phyloP scores from a whole-genome alignment of 2,329 filamentous ascomycete genomes.

The Colletotrichum eleusines region DNA sequence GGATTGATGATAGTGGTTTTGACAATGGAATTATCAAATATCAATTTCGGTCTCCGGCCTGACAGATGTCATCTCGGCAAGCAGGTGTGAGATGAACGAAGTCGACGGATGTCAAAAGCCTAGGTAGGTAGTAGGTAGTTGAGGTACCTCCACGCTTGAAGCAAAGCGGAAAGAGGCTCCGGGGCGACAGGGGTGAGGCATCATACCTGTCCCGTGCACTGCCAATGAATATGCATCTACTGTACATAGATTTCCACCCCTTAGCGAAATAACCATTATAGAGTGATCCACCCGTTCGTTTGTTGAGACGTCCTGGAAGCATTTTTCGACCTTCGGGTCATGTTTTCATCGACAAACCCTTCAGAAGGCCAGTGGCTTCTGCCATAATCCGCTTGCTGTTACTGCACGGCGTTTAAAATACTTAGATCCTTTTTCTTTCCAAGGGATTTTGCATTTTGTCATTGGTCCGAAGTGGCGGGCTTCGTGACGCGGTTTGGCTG shows the following conservation, averaged over 20 bases:
- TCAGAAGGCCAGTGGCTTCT: conserved; percentile 17
- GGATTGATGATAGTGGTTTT: neutral
- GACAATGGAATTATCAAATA: neutral
- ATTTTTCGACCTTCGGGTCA: conserved; percentile 8
- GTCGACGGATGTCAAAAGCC: neutral
- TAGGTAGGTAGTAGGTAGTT: no score
- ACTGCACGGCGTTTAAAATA: neutral
- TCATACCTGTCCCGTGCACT: neutral
- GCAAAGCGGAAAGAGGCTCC: neutral
- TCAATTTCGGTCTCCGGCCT: neutral
- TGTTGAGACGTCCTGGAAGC: conserved; percentile 34
- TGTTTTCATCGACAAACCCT: neutral
- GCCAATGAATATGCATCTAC: conserved; percentile 8
- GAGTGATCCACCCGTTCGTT: conserved; percentile 30
- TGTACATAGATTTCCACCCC: neutral
- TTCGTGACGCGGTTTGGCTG: conserved; percentile 14
- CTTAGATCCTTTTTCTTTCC: neutral
- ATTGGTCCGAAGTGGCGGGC: conserved; percentile 12
- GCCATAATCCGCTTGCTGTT: neutral
- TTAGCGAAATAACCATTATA: conserved; percentile 29
- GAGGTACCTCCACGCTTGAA: neutral
- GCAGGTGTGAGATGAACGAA: neutral
- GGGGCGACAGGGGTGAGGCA: neutral
- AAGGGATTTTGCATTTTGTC: neutral
- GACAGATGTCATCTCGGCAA: neutral